Conservation (phyloP, 2,329 filamentous ascomycete species). For the Epichloe brachyelytri region DNA sequence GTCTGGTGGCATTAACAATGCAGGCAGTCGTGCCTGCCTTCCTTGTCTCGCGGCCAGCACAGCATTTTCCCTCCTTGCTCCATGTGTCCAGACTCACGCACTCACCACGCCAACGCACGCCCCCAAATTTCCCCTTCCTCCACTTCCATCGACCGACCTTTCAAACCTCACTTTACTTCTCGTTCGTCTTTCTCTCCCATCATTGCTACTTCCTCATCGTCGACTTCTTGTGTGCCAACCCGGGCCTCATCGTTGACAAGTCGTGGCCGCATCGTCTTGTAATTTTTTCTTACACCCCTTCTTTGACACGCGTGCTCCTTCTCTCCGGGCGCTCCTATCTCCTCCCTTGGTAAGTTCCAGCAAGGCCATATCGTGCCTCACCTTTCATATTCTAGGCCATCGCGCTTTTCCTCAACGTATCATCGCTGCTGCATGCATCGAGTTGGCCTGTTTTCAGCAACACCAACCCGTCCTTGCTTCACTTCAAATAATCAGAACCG, state of each 20-base stretch:
- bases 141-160: constrained; percentile 7
- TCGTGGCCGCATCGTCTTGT: constrained; percentile 13
- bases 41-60: constrained; percentile 12
- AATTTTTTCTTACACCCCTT: constrained; percentile 14
- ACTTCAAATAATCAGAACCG: background rate
- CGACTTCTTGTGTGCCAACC: constrained; percentile 5
- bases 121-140: constrained; percentile 15
- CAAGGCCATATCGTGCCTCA: constrained; percentile 3
- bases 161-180: constrained; percentile 10
- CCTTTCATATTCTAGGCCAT: background rate
- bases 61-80: constrained; percentile 19
- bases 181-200: constrained; percentile 15
- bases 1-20: background rate
- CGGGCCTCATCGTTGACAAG: constrained; percentile 7
- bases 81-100: constrained; percentile 6
- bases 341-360: constrained; percentile 11
- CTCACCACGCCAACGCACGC: constrained; percentile 4
- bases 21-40: constrained; percentile 3
- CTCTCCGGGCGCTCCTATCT: constrained; percentile 7
- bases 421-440: background rate
- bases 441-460: background rate
- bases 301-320: constrained; percentile 22
- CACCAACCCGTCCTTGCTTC: background rate
- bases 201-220: constrained; percentile 25
- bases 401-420: background rate